phyloP scores from a whole-genome alignment of 805 yeast genomes.

The Barnettozyma siamensis region DNA sequence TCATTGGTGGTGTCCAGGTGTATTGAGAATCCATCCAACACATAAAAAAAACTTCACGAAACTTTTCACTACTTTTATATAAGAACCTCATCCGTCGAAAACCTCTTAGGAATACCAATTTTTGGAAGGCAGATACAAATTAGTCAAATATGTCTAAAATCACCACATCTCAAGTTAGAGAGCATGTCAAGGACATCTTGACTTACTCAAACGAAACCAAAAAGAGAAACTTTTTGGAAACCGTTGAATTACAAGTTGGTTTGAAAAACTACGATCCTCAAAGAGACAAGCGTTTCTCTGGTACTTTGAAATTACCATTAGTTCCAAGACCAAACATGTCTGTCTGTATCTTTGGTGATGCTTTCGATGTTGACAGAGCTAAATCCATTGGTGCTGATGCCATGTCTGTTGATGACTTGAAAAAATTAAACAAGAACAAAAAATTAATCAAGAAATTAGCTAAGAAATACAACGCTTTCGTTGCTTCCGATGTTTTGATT shows the following conservation, averaged over 20 bases:
- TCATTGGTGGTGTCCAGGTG: constrained; percentile 4
- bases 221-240: constrained; percentile 99
- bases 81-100: constrained; percentile 35
- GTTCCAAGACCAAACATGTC: constrained; percentile 99
- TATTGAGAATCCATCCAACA: too few relatives aligned
- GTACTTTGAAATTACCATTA: constrained; percentile 95
- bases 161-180: constrained; percentile 91
- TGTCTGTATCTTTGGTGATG: constrained; percentile 99
- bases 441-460: constrained; percentile 99
- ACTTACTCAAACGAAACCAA: constrained; percentile 88
- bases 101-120: constrained; percentile 47
- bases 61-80: constrained; percentile 1
- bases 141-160: constrained; percentile 71
- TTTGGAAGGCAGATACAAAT: constrained; percentile 68
- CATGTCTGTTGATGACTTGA: constrained; percentile 99
- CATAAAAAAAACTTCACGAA: not conserved
- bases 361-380: constrained; percentile 99
- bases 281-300: constrained; percentile 99
- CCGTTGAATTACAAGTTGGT: constrained; percentile 99
- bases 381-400: constrained; percentile 99
- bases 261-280: constrained; percentile 99
- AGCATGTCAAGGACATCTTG: constrained; percentile 87
- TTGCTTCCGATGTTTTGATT: constrained; percentile 98
- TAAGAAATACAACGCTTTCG: constrained; percentile 99
- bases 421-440: constrained; percentile 99